These are phyloP conservation scores for Phialophora chinensis DNA, from an alignment of 2,329 filamentous ascomycete species.

Conservation along the genomic window DNA sequence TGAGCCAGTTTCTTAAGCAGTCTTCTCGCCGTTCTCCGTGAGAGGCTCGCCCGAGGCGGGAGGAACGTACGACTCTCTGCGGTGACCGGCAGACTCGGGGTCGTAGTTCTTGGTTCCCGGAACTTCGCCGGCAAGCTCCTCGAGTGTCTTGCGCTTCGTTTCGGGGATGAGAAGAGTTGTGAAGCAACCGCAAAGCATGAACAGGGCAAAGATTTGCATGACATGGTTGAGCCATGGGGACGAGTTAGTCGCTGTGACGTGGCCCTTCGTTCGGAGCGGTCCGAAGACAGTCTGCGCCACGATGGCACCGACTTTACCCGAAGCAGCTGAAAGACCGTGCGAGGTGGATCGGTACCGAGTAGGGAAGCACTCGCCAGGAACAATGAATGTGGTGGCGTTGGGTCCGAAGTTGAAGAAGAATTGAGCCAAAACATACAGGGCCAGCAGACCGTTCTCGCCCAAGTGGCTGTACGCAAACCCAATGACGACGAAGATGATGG, in stretches of 20 bases:
- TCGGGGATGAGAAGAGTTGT: slow-evolving; percentile 76
- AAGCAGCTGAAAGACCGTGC: slow-evolving; percentile 70
- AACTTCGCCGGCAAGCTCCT: slow-evolving; percentile 71
- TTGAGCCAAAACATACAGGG: slow-evolving; percentile 68
- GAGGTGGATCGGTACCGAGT: slow-evolving; percentile 67
- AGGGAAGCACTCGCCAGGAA: slow-evolving; percentile 69
- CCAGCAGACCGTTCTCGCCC: slow-evolving; percentile 58
- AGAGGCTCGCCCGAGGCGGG: slow-evolving; percentile 41
- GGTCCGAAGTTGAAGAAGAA: slow-evolving; percentile 72
- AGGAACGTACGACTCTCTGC: slow-evolving; percentile 32
- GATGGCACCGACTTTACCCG: slow-evolving; percentile 72
- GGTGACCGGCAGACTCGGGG: slow-evolving; percentile 40
- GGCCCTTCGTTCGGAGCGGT: slow-evolving; percentile 65
- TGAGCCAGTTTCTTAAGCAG: neutral
- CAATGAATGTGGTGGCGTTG: slow-evolving; percentile 70
- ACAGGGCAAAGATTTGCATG: slow-evolving; percentile 60
- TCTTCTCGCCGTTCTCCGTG: slow-evolving; percentile 16
- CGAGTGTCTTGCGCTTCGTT: slow-evolving; percentile 75
- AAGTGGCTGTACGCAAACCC: slow-evolving; percentile 65
- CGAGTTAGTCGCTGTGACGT: slow-evolving; percentile 57
- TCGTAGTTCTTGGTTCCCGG: slow-evolving; percentile 62
- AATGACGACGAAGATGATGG: slow-evolving; percentile 66
- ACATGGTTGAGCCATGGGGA: slow-evolving; percentile 73
- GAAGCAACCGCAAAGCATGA: slow-evolving; percentile 75
- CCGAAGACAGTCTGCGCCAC: slow-evolving; percentile 70